Base-by-base conservation (phyloP, 1,284 basidiomycete species). In the Bjerkandera adusta region DNA sequence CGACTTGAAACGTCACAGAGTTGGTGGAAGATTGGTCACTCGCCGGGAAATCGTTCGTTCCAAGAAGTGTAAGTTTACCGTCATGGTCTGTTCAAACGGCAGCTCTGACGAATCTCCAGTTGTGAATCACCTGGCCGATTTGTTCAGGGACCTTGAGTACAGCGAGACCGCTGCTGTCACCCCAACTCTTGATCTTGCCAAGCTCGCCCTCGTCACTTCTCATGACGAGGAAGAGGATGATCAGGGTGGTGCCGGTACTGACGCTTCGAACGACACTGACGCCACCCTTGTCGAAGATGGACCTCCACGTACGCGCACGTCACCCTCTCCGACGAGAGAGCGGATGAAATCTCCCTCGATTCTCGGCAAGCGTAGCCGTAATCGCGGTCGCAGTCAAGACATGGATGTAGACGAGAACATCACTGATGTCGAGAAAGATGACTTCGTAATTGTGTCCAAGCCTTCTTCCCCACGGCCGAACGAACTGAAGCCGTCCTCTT, bases 161-260 rank as follows among this genome's bases (percentile, higher is more conserved):
- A 77, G 76, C 47, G 76, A 83, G 30, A 67, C 71, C 1, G 64
- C 81, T 5, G 77, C 92, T 5, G 82, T 97, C 20, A 91, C 89
- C 0, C 92, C 92, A 0, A 83, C 85, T 4, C 70, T 92, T 36
- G 90, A 95, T 58, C 75, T 97, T 10, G 93, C 93, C 6, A 94
- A 95, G 61, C 77, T 97, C n/a, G 93, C 93, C 0, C 75, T 97
- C 13, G 87, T 96, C 15, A 92, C 92, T 3, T 88, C 90, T 2
- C 82, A 89, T 58, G 90, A 94, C 53, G 92, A 95, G 63, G 89
- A 91, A 60, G 87, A 90, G 51, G 89, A 91, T 49, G 85, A 88
- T 52, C 45, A 59, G 32, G 72, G 68, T n/a, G 82, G 76, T 56
- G 75, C 77, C 47, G 82, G 81, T 35, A 87, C 85, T 4, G 87